phyloP scores from a whole-genome alignment of 768 basidiomycete species.

The Mycena sanguinolenta region DNA sequence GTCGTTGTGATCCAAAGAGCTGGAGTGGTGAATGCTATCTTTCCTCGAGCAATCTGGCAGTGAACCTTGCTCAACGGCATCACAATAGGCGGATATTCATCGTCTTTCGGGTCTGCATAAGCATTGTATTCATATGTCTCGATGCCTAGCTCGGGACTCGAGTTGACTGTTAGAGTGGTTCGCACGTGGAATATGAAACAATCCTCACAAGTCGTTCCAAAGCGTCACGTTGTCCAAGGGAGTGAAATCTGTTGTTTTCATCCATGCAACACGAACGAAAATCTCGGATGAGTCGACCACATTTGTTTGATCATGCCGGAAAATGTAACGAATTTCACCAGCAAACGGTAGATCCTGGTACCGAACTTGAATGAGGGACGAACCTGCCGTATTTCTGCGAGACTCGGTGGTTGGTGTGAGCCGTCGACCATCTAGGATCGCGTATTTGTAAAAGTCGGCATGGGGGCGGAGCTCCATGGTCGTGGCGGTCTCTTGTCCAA shows the following conservation, averaged over 20 bases:
- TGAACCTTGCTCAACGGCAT: conserved; percentile 28
- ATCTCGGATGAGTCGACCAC: no score
- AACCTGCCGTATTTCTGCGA: no score
- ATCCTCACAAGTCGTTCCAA: conserved; percentile 19
- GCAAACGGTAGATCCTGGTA: neutral
- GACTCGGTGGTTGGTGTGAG: neutral
- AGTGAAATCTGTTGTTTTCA: neutral
- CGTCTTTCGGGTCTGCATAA: neutral
- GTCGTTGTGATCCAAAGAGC: conserved; percentile 39
- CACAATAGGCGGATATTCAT: neutral
- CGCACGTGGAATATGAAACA: neutral
- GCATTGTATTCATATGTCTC: neutral
- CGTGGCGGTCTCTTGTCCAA: no score
- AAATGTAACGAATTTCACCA: neutral
- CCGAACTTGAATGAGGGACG: neutral
- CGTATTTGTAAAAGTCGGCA: neutral
- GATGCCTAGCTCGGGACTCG: neutral
- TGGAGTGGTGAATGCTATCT: conserved; percentile 15
- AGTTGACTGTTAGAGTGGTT: no score
- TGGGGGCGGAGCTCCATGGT: no score
- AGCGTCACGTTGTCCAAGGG: neutral
- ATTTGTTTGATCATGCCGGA: no score
- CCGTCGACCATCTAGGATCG: neutral
- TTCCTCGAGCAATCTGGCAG: conserved; percentile 35
- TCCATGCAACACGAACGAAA: neutral